Percentiles rank a stretch among this genome's conserved stretches.
These are phyloP conservation scores for Microcera coccophila DNA, from an alignment of 2,329 filamentous ascomycete genomes.

Conservation along the genomic window DNA sequence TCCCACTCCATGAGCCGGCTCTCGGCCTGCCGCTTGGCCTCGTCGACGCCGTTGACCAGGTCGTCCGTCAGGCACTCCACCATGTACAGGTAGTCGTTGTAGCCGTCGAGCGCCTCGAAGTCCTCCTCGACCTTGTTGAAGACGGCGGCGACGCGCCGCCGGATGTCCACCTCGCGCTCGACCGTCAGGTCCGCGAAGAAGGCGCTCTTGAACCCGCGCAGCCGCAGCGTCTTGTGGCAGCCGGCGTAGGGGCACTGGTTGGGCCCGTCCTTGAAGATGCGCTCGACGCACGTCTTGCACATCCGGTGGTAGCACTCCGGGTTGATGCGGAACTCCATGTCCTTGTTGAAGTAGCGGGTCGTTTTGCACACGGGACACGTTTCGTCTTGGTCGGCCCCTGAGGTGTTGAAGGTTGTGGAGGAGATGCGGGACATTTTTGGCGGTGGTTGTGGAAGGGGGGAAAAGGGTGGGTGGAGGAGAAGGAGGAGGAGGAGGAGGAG, in stretches of 20 bases:
- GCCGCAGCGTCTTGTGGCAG: conserved; percentile 81
- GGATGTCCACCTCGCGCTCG: conserved; percentile 90
- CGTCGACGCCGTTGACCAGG: conserved; percentile 68
- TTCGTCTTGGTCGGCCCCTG: conserved; percentile 48
- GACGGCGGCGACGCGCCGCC: conserved; percentile 70
- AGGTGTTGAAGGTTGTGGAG: conserved; percentile 13
- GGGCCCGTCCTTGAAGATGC: conserved; percentile 88
- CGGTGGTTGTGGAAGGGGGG: not conserved
- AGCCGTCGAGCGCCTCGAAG: conserved; percentile 78
- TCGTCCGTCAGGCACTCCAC: conserved; percentile 90
- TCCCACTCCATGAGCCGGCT: conserved; percentile 58
- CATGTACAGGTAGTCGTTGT: conserved; percentile 91
- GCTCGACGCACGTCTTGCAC: conserved; percentile 93
- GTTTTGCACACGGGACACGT: conserved; percentile 98
- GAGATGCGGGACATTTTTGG: conserved; percentile 16
- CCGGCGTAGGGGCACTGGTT: conserved; percentile 88
- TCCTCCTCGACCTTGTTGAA: conserved; percentile 90
- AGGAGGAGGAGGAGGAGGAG: not conserved
- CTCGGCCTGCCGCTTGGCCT: conserved; percentile 51
- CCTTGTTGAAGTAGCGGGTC: conserved; percentile 87
- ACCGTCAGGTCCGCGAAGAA: conserved; percentile 86
- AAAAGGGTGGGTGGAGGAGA: not conserved
- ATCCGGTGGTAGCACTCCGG: conserved; percentile 99
- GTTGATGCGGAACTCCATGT: conserved; percentile 94
- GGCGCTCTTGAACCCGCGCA: conserved; percentile 77